Base-by-base conservation (phyloP, 2,329 filamentous ascomycete species). In the Verticillium albo-atrum region DNA sequence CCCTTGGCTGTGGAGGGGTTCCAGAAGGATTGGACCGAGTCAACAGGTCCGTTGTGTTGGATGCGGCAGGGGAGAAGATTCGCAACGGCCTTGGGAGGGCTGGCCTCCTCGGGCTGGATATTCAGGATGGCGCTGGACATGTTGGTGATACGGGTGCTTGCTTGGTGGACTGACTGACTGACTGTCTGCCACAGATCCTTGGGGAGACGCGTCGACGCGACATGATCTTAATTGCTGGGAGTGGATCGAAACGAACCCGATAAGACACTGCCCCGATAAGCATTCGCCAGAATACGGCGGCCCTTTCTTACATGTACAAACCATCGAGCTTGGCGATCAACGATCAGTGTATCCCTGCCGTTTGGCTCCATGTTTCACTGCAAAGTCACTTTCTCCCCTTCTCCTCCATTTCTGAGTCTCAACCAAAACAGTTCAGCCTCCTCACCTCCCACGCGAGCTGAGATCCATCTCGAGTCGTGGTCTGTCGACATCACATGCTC, bases 41-140 rank as follows among this genome's bases (percentile, higher is more conserved):
- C 82, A 58, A 94, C 79, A 1, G 86, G 80, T 1, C 93, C 93
- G 66, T 90, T 85, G 72, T 96, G 89, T 67, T 93, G 83, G 68
- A 97, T 85, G 58, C 86, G 84, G 68, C 91, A 95, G 3, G 93
- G 92, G 15, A 97, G 80, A 23, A 97, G 77, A 68, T 97, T 89
- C 4, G 89, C 84, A 0, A 79, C 84, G 58, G 79, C 78, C 61
- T 79, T 79, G 23, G 59, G 51, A 2, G 60, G 59, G 6, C 60
- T 57, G 2, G 66, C 58, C 26, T 64, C 59, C 5, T 68, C 62
- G n/a, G 64, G 58, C 26, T 71, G 68, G 30, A 82, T 68, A 3
- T 68, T 67, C 27, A 82, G 72, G 17, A 82, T 79, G 37, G 75
- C 71, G 59, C 75, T 73, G 6, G 74, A 67, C 79, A 80, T 80